These are phyloP conservation scores for Taphrina deformans DNA, from an alignment of 1,139 yeast species.

Conservation along the genomic window DNA sequence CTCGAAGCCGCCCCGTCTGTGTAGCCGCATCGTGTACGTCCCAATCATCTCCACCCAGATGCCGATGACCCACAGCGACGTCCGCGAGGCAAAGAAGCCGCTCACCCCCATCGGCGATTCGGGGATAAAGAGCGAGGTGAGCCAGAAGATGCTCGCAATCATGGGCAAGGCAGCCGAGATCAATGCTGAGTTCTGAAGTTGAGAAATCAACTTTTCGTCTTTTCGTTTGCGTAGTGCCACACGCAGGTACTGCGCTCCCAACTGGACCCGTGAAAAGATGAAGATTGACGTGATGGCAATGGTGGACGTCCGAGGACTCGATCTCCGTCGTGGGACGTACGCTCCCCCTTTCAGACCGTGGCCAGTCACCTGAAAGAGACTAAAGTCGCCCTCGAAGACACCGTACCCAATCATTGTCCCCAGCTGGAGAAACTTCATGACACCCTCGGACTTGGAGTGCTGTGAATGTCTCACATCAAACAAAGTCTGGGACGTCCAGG, in stretches of 20 bases:
- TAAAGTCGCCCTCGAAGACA: conserved; percentile 22
- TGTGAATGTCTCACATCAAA: conserved; percentile 22
- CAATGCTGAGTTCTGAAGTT: neutral
- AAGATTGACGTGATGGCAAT: conserved; percentile 13
- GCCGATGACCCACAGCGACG: conserved; percentile 19
- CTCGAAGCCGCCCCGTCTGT: conserved; percentile 15
- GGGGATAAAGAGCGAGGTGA: conserved; percentile 12
- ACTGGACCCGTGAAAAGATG: conserved; percentile 13
- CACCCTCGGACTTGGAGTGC: conserved; percentile 5
- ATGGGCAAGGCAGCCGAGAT: conserved; percentile 17
- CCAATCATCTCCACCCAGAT: conserved; percentile 23
- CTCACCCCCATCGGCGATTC: neutral
- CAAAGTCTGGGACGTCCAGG: conserved; percentile 31
- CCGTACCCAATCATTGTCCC: conserved; percentile 17
- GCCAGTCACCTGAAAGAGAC: neutral
- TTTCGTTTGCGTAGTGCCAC: conserved; percentile 17
- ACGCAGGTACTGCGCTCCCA: conserved; percentile 18
- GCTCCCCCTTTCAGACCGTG: neutral
- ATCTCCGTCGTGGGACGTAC: neutral
- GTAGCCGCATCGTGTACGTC: conserved; percentile 17
- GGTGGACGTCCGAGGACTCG: conserved; percentile 6
- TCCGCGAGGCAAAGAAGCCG: conserved; percentile 10
- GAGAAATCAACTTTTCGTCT: neutral
- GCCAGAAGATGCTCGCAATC: conserved; percentile 20
- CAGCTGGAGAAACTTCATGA: conserved; percentile 18